A percentile compares a stretch with the other conserved stretches of the same genome.
Evolutionary conservation across 2,329 filamentous ascomycete genomes (phyloP).

Genomic region (Phyllosticta paracitricarpa): DNA sequence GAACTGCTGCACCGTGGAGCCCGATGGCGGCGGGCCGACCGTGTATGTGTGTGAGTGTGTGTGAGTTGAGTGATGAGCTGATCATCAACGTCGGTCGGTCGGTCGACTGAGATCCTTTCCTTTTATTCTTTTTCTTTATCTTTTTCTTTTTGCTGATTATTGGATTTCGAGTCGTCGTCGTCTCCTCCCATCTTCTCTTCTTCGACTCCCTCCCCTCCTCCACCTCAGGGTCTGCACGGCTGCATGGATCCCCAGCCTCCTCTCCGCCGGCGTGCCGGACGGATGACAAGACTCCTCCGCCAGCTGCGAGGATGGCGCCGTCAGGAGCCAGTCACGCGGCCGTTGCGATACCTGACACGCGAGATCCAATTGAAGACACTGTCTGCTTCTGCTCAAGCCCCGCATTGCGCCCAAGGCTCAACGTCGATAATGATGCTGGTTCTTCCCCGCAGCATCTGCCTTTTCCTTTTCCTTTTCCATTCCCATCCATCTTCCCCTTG

Average conservation of each 20-base stretch:
- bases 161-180: neutral
- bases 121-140: no score
- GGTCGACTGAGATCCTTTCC: no score
- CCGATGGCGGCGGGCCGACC: neutral
- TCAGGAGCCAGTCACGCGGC: slow-evolving; percentile 6
- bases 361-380: neutral
- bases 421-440: neutral
- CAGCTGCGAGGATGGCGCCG: slow-evolving; percentile 8
- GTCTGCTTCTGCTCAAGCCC: slow-evolving; percentile 8
- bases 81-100: neutral
- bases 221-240: neutral
- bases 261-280: neutral
- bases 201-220: neutral
- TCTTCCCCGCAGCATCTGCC: neutral
- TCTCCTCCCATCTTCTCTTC: neutral
- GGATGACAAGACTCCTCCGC: neutral
- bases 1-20: neutral
- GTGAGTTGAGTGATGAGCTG: neutral
- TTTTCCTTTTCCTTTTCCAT: neutral
- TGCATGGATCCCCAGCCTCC: neutral
- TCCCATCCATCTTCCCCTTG: neutral
- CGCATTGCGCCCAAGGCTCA: neutral
- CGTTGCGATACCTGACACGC: slow-evolving; percentile 4
- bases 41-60: neutral
- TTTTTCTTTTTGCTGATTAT: neutral